These are phyloP conservation scores for Debaryomycetaceae sp. DNA, from an alignment of 1,139 yeast species.

Conservation along the genomic window DNA sequence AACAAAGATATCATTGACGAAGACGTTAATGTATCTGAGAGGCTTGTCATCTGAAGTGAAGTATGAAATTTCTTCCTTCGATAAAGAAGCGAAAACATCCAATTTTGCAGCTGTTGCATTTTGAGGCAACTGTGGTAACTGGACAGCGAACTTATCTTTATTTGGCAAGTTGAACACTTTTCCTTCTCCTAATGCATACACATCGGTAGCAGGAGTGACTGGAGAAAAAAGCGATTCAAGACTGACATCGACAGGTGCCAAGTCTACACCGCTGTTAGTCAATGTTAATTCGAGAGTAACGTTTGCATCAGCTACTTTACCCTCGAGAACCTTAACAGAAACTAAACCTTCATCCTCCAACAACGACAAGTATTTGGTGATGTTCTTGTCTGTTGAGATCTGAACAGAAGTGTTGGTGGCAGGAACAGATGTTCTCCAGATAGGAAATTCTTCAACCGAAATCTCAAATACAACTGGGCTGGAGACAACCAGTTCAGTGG, in stretches of 20 bases:
- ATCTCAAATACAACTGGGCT: constrained; percentile 18
- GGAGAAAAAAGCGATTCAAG: constrained; percentile 7
- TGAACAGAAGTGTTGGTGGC: constrained; percentile 12
- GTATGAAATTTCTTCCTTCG: constrained; percentile 20
- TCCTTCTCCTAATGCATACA: constrained; percentile 11
- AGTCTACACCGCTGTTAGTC: constrained; percentile 12
- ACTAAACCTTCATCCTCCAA: constrained; percentile 11
- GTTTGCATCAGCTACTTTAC: constrained; percentile 9
- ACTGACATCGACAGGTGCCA: background rate
- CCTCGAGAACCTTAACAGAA: constrained; percentile 16
- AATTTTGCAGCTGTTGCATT: constrained; percentile 23
- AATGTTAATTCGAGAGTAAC: constrained; percentile 16
- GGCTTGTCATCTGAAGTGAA: constrained; percentile 19
- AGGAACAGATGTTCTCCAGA: constrained; percentile 27
- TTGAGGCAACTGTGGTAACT: constrained; percentile 10
- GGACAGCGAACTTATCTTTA: constrained; percentile 8
- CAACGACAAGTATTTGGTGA: constrained; percentile 17
- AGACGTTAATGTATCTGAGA: constrained; percentile 22
- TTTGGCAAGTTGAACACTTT: constrained; percentile 10
- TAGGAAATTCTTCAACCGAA: constrained; percentile 15
- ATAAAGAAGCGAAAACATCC: constrained; percentile 22
- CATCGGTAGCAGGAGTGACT: constrained; percentile 12
- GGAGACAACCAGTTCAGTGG: constrained; percentile 9
- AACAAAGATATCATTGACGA: constrained; percentile 17
- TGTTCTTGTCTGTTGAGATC: constrained; percentile 17